These are phyloP conservation scores for Ballota nigra DNA, from an alignment of 257 asterid species.

Conservation along the genomic window DNA sequence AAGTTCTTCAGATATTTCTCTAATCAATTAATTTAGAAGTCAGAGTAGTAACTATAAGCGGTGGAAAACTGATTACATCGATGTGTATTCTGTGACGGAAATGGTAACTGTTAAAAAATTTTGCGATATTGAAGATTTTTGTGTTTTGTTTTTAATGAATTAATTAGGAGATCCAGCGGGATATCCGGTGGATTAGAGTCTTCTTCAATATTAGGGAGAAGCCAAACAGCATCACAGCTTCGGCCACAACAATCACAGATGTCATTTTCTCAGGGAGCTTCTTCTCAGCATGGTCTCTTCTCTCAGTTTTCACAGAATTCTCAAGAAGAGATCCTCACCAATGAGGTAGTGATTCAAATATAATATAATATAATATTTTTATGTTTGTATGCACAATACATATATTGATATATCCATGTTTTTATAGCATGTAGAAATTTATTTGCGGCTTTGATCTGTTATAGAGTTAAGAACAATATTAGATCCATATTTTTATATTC, in stretches of 20 bases:
- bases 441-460: conserved; percentile 4
- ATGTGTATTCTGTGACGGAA: neutral
- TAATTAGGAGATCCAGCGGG: conserved; percentile 53
- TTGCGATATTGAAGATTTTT: conserved; percentile 1
- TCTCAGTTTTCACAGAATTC: conserved; percentile 89
- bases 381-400: neutral
- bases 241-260: conserved; percentile 63
- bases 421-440: neutral
- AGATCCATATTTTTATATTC: neutral
- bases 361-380: conserved; percentile 1
- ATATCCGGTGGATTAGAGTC: conserved; percentile 53
- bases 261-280: conserved; percentile 77
- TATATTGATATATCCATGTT: conserved; percentile 8
- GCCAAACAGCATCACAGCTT: conserved; percentile 45
- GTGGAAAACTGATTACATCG: conserved; percentile 2
- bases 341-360: conserved; percentile 46
- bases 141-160: conserved; percentile 10
- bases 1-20: neutral
- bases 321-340: conserved; percentile 62
- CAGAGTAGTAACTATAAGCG: neutral
- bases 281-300: conserved; percentile 79
- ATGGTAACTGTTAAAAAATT: neutral
- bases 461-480: conserved; percentile 2
- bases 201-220: conserved; percentile 54
- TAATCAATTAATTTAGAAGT: neutral